Evolutionary conservation across 768 basidiomycete species (phyloP), one percentile per base, ranked within the genome.

Genomic region (Punctularia strigosozonata): DNA sequence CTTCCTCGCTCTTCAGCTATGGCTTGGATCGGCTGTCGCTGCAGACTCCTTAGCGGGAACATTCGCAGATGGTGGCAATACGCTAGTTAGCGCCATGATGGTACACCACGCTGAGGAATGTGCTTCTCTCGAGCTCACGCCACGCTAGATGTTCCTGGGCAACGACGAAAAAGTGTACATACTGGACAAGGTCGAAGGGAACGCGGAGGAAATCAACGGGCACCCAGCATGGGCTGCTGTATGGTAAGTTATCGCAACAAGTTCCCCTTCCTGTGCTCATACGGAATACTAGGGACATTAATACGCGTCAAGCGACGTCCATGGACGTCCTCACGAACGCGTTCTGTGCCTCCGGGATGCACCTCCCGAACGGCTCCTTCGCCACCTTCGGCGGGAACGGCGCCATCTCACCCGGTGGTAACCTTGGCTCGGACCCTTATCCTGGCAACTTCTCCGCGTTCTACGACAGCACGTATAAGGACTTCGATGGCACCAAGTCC

Each of bases 311-410:
- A 17, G 15, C 13, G 10, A 51, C 18, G 18, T 50, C 84, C 0
- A 79, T 91, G 79, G 78, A 89, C 51, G 68, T 79, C 25, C 46
- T 73, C 38, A 85, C 84, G 14, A 91, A 94, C 54, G 60, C 79
- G 0, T 90, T 90, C 61, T 90, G 85, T 55, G 86, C 87, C 3
- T 81, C 80, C 47, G 52, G 77, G 38, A 31, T 39, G 17, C 43
- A 36, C 5, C 28, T 26, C 31, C 19, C 21, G 18, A 25, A 25
- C 15, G 20, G 20, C 34, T 21, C 30, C 13, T 22, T 13, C 44
- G 26, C 34, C 15, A 20, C 6, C 23, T 25, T 59, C 56, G 60
- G 61, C 3, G 63, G 61, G 6, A 49, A 45, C 36, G 77, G 73
- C 19, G 84, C 85, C 13, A 63, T 87, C 14, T 76, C 74, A 18